Evolutionary conservation across 306 rosid species (phyloP), one percentile per base, ranked within the genome.

Genomic region (Acacia acuminata): DNA sequence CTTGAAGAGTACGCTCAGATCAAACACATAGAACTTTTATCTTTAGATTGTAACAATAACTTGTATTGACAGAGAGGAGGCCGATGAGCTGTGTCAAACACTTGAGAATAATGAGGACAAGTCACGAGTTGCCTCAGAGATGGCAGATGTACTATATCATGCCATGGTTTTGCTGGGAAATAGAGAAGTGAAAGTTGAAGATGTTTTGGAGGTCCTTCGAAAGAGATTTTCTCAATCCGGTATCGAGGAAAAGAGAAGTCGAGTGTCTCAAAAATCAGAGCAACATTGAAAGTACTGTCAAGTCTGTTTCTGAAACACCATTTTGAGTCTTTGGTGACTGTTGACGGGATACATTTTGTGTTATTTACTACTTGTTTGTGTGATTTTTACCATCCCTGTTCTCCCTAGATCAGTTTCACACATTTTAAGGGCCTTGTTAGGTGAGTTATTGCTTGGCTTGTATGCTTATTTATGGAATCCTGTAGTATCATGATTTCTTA

Each of bases 121-220:
- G 85, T 81, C 90, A 27, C 91, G 89, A 1, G 77, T 92, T 73
- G 94, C 97, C 14, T 93, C 97, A 11, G 98, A 93, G 90, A 89
- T 91, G 92, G 98, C 90, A 27, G 97, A 96, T 82, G 90, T 96
- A 71, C 84, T 92, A 64, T 96, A 93, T 47, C 99, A 96, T 78
- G 83, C 91, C 73, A 89, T 93, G 94, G 98, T 92, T 86, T 80
- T 92, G 50, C 75, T 93, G 76, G 92, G 93, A 43, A 50, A 72
- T 15, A 87, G 88, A 86, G 97, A 82, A 76, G 99, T 91, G 64
- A 89, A 90, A 60, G 79, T 96, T 50, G 96, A 96, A 94, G 96
- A 93, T 76, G 98, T 96, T 82, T 50, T 96, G 77, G 88, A 88
- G 81, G 86, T 88, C 82, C 88, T 94, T 51, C 89, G 95, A 9